Percentiles rank a stretch among this genome's conserved stretches.
phyloP scores from a whole-genome alignment of 2,329 filamentous ascomycete species.

The Madurella mycetomatis region DNA sequence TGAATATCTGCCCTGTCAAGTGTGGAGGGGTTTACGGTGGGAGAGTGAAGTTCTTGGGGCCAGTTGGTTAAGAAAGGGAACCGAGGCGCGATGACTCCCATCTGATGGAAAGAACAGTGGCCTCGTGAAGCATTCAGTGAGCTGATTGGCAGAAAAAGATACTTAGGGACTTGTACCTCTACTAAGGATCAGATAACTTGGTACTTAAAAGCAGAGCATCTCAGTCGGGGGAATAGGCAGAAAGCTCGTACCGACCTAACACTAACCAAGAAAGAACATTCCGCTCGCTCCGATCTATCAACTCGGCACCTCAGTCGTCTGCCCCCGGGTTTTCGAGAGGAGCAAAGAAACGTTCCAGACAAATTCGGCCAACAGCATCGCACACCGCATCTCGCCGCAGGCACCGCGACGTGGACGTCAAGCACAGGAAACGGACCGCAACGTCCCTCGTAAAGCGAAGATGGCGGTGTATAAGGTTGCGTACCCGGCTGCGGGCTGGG shows the following conservation, averaged over 20 bases:
- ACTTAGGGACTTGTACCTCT: no score
- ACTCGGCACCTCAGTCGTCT: neutral
- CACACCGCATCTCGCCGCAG: neutral
- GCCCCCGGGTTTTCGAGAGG: neutral
- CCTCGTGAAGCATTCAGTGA: no score
- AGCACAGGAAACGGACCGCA: neutral
- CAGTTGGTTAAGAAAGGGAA: neutral
- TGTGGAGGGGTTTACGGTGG: neutral
- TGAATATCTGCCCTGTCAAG: neutral
- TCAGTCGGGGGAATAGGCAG: neutral
- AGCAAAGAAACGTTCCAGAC: neutral
- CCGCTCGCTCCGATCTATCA: neutral
- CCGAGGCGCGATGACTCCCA: neutral
- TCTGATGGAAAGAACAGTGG: neutral
- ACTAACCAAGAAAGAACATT: neutral
- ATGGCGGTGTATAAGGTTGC: slow-evolving; percentile 16
- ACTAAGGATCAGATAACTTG: neutral
- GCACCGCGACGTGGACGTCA: neutral
- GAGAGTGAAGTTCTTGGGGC: neutral
- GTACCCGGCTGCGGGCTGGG: neutral
- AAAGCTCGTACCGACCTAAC: neutral
- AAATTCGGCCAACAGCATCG: neutral
- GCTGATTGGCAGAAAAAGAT: no score
- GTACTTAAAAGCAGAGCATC: neutral
- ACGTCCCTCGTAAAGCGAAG: neutral